These are phyloP conservation scores for Hypoxylon intermedium DNA, from an alignment of 495 filamentous ascomycete genomes.

Conservation along the genomic window DNA sequence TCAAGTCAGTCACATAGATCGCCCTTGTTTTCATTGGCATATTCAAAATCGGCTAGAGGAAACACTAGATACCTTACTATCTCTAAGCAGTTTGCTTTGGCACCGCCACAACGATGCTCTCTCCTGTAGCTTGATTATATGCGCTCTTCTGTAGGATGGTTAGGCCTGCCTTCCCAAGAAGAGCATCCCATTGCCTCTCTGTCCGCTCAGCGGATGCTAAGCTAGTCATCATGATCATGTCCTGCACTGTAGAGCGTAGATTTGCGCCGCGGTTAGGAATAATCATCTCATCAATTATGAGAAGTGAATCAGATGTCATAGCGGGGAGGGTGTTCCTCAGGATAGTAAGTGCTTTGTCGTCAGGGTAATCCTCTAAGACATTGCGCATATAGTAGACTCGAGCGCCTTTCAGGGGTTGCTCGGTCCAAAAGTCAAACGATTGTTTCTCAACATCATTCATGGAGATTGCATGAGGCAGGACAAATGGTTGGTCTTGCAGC, in stretches of 20 bases:
- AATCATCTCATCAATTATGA: constrained; percentile 54
- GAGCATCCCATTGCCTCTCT: constrained; percentile 44
- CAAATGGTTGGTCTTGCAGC: constrained; percentile 58
- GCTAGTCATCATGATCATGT: constrained; percentile 50
- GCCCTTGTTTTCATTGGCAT: too few species aligned
- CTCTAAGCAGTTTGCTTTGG: background rate
- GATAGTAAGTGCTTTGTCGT: constrained; percentile 28
- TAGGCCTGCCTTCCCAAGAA: constrained; percentile 47
- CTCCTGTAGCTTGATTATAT: constrained; percentile 3
- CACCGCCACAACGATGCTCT: constrained; percentile 8
- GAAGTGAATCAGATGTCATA: constrained; percentile 46
- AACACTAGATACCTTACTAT: too few species aligned
- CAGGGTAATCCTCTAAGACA: constrained; percentile 43
- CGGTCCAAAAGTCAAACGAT: constrained; percentile 57
- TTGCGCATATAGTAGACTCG: constrained; percentile 44
- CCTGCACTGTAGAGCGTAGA: constrained; percentile 30
- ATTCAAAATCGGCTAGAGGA: too few species aligned
- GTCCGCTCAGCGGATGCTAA: constrained; percentile 48
- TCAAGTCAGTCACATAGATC: too few species aligned
- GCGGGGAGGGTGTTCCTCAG: constrained; percentile 43
- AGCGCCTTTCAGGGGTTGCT: constrained; percentile 54
- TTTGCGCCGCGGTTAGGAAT: constrained; percentile 38
- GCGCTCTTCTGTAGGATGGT: constrained; percentile 39
- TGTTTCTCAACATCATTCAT: constrained; percentile 53
- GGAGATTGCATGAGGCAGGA: constrained; percentile 34